Evolutionary conservation across 495 filamentous ascomycete species (phyloP).

Genomic region (Pseudevernia furfuracea): DNA sequence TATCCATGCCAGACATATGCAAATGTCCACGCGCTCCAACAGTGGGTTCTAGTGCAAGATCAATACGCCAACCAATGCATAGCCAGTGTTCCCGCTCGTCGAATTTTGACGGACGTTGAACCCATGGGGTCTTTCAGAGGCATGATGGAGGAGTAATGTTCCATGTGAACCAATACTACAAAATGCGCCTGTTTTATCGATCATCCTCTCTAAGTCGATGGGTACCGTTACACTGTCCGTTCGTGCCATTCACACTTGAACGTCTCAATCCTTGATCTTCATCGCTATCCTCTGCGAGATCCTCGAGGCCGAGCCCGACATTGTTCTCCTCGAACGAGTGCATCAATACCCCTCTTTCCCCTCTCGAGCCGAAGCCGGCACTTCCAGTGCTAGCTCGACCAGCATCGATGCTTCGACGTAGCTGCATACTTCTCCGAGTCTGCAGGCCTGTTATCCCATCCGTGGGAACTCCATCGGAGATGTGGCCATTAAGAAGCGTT

Average conservation of each 20-base stretch:
- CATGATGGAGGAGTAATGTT: background rate
- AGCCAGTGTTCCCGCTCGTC: background rate
- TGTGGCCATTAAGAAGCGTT: slow-evolving; percentile 54
- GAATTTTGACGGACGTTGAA: background rate
- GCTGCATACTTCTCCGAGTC: slow-evolving; percentile 88
- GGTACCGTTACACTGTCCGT: slow-evolving; percentile 24
- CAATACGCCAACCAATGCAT: slow-evolving; percentile 11
- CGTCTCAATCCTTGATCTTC: slow-evolving; percentile 32
- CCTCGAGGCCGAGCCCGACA: slow-evolving; percentile 55
- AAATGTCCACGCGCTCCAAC: background rate
- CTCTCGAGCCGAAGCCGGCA: slow-evolving; percentile 42
- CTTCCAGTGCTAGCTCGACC: slow-evolving; percentile 51
- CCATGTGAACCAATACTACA: background rate
- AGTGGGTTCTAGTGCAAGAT: background rate
- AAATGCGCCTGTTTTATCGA: slow-evolving; percentile 30
- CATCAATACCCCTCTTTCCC: slow-evolving; percentile 74
- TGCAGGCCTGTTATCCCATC: slow-evolving; percentile 83
- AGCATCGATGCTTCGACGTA: slow-evolving; percentile 58
- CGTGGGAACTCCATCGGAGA: slow-evolving; percentile 66
- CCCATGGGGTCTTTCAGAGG: background rate
- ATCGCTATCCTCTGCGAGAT: slow-evolving; percentile 66
- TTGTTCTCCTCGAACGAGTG: slow-evolving; percentile 73
- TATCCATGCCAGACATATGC: slow-evolving; percentile 11
- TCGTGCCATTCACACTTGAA: slow-evolving; percentile 12
- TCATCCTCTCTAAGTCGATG: slow-evolving; percentile 37